Conservation (phyloP, 176 grass and related monocot genomes). For the Carex parvula region DNA sequence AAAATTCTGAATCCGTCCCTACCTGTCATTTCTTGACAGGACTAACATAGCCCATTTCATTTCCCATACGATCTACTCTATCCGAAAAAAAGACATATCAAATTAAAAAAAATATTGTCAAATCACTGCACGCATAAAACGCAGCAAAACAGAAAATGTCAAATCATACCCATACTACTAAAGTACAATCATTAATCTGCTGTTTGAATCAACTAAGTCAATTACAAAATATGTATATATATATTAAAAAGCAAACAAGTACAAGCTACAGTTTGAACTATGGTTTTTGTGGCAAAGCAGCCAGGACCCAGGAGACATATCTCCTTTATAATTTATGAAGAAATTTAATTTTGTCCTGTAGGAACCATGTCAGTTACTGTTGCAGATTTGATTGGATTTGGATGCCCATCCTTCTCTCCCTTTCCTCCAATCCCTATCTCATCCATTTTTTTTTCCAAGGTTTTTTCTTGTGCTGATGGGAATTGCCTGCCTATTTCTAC, state of each 20-base stretch:
- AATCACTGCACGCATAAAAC: too few species aligned
- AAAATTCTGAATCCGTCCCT: too few species aligned
- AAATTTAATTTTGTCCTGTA: constrained; percentile 19
- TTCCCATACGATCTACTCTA: too few species aligned
- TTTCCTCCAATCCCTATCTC: constrained; percentile 4
- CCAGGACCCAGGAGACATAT: too few species aligned
- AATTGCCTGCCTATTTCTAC: neutral
- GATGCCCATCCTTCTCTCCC: constrained; percentile 6
- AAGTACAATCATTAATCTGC: too few species aligned
- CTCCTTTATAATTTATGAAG: neutral
- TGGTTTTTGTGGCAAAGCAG: neutral
- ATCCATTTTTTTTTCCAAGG: constrained; percentile 14
- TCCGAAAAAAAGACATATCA: too few species aligned
- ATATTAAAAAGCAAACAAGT: neutral
- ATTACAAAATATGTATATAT: neutral
- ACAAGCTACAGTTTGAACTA: neutral
- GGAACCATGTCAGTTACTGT: neutral
- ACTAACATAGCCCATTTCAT: too few species aligned
- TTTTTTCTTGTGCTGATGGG: neutral
- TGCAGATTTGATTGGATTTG: constrained; percentile 32
- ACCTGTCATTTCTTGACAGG: too few species aligned
- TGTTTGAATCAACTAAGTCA: neutral
- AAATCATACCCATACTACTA: too few species aligned
- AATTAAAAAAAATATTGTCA: too few species aligned
- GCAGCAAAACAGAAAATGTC: too few species aligned